These are phyloP conservation scores for Gillenia trifoliata DNA, from an alignment of 306 rosid genomes.

Conservation along the genomic window DNA sequence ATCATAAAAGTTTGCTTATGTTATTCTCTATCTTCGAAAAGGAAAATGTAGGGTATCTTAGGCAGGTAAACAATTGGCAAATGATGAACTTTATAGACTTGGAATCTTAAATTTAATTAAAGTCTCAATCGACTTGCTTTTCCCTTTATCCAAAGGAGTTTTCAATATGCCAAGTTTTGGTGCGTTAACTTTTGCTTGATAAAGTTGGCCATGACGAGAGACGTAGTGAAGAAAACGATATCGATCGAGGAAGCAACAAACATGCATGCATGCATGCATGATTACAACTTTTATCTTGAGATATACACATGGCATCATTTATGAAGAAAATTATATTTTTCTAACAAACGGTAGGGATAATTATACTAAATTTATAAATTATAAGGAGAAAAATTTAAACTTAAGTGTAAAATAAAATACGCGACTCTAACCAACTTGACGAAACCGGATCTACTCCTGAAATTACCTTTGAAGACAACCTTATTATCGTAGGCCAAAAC, in stretches of 20 bases:
- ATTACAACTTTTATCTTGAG: neutral
- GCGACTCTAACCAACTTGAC: rapidly evolving
- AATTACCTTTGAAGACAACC: neutral
- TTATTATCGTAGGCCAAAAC: neutral
- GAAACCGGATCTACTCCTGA: too few species aligned
- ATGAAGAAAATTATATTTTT: too few species aligned
- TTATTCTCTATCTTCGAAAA: neutral
- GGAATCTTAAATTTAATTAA: neutral
- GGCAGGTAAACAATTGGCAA: neutral
- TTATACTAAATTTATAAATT: too few species aligned
- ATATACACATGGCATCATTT: neutral
- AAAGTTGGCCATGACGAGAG: neutral
- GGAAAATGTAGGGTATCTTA: neutral
- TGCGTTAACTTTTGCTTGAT: neutral
- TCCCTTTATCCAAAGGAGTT: neutral
- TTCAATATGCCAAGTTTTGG: neutral
- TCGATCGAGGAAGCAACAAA: neutral
- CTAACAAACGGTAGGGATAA: neutral
- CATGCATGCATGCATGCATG: neutral
- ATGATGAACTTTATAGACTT: neutral
- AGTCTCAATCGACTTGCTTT: neutral
- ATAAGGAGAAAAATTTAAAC: too few species aligned
- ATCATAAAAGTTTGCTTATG: neutral
- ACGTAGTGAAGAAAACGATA: neutral
- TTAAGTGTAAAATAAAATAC: too few species aligned